Base-by-base conservation (phyloP, 768 basidiomycete genomes). In the Suillus paluster region DNA sequence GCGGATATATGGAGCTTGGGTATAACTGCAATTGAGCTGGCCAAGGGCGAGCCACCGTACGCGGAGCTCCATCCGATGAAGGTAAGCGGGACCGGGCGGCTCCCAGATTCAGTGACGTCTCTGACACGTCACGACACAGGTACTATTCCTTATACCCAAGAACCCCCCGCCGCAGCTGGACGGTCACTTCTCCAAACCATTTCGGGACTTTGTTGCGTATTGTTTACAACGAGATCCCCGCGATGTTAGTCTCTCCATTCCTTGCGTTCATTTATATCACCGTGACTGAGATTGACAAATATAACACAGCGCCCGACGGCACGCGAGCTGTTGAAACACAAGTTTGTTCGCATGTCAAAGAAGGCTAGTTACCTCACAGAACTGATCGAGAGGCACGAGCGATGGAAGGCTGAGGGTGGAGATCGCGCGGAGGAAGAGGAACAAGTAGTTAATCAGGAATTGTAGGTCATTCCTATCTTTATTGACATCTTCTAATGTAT, bases 21-120 rank as follows among this genome's bases (percentile, higher is more conserved):
- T 15, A 97, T 97, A 68, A 99, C 97, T 8, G 93, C 95, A 34
- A 98, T 99, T 67, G 97, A 99, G 74, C 82, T 99, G 68, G 97
- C 97, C 1, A 96, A 91, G 75, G 97, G 97, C 33, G 97, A 99
- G 73, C 97, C 97, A 41, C 97, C 97, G 3, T 99, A 99, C 71
- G 97, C 97, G 1, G 97, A 99, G 68, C 79, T 99, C 46, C 97
- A 99, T 77, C 97, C 97, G 6, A 99, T 99, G 97, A 99, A 99
- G 85, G 97, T 93, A 60, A 52, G 84, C 67, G 27, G 42, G 12
- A 19, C 21, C 21, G 39, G 54, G 23, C 36, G 23, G 17, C 23
- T 21, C 10, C 34, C 21, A 21, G 8, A 25, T 36, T 36, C 17
- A 3, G 23, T 25, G 1, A 38, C 11, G 15, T 21, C 5, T 5